Percentiles rank a stretch among this genome's conserved stretches.
These are phyloP conservation scores for Dactylis glomerata DNA, from an alignment of 176 grass and related monocot species.

Conservation along the genomic window DNA sequence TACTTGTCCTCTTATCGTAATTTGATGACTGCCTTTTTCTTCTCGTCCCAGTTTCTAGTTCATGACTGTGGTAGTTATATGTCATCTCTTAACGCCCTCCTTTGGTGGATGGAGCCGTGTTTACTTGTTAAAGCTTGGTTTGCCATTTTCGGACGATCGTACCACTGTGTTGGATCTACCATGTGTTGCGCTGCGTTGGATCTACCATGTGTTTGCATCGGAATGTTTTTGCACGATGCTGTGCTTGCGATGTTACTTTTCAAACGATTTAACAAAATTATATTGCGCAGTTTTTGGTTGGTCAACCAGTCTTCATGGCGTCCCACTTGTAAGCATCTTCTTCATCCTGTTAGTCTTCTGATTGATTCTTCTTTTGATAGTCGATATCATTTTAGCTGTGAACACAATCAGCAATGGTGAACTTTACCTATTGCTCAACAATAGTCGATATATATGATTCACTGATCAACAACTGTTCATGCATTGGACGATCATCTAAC, in stretches of 20 bases:
- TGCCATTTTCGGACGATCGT: slow-evolving; percentile 13
- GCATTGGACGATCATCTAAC: neutral
- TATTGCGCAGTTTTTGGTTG: neutral
- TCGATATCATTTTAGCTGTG: no score
- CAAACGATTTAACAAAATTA: neutral
- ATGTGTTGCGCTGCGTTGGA: slow-evolving; percentile 9
- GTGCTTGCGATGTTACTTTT: neutral
- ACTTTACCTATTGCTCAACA: no score
- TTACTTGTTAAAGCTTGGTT: slow-evolving; percentile 6
- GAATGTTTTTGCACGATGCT: neutral
- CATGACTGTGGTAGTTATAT: neutral
- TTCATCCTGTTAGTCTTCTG: no score
- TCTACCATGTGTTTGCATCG: slow-evolving; percentile 1
- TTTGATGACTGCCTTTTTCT: slow-evolving; percentile 1
- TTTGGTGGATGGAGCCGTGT: neutral
- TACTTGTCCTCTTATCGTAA: neutral
- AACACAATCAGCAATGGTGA: no score
- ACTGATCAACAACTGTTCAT: neutral
- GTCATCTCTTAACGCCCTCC: neutral
- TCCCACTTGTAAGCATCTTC: no score
- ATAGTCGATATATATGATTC: neutral
- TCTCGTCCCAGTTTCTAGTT: neutral
- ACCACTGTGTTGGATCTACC: neutral
- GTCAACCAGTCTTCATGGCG: no score
- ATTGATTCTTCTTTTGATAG: no score